phyloP scores from a whole-genome alignment of 169 alveolate species.

The Eimeria sp. region DNA sequence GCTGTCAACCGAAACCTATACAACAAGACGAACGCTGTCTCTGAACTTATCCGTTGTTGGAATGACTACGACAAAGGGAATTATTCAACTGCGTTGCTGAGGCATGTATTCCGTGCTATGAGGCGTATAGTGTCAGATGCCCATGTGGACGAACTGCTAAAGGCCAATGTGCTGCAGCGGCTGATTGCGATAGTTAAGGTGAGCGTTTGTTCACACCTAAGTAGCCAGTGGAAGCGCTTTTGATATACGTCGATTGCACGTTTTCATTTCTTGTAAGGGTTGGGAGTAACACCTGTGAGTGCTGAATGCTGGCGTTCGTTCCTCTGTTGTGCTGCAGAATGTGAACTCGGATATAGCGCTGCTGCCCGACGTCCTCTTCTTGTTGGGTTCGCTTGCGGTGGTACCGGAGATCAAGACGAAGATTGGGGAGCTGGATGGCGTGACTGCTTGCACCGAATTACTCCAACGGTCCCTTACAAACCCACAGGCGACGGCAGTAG shows the following conservation, averaged over 20 bases:
- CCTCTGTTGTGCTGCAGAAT: constrained; percentile 22
- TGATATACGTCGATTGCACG: background rate
- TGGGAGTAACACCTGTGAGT: background rate
- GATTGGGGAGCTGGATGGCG: constrained; percentile 80
- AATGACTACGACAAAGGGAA: constrained; percentile 78
- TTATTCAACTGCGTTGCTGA: constrained; percentile 76
- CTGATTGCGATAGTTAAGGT: constrained; percentile 66
- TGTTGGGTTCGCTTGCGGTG: constrained; percentile 79
- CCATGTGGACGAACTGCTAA: constrained; percentile 79
- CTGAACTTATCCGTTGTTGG: constrained; percentile 76
- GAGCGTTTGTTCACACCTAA: background rate
- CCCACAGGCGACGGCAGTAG: constrained; percentile 78
- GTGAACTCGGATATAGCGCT: constrained; percentile 79
- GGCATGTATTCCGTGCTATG: constrained; percentile 82
- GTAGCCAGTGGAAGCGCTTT: background rate
- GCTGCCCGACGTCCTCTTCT: constrained; percentile 81
- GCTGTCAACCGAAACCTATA: constrained; percentile 79
- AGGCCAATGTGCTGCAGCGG: constrained; percentile 81
- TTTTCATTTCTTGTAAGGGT: background rate
- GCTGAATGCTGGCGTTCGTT: background rate
- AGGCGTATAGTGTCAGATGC: constrained; percentile 81
- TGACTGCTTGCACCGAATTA: constrained; percentile 72
- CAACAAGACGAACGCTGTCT: constrained; percentile 81
- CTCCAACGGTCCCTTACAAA: constrained; percentile 59
- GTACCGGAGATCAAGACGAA: constrained; percentile 82